Evolutionary conservation across 2,329 filamentous ascomycete genomes (phyloP), one percentile per base, ranked within the genome.

Genomic region (Ampelomyces quisqualis): DNA sequence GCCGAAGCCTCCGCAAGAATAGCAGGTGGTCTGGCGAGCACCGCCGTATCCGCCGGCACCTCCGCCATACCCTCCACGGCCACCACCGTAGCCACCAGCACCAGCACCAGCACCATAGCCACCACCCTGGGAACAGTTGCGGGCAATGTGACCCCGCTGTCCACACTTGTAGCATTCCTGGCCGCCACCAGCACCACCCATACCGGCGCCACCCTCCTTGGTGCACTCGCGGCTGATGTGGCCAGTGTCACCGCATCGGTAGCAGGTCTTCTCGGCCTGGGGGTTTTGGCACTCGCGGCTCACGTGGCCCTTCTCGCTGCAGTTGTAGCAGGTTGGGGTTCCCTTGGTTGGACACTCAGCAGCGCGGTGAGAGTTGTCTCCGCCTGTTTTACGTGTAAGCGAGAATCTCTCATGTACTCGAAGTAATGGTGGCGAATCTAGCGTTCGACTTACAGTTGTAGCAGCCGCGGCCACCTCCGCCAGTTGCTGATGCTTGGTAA

Each of bases 121-220:
- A 45, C 78, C 78, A 45, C 78, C 78, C 74, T 88, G 81, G 64
- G 80, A 77, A 82, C 88, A 93, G 80, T 90, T 90, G 62, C 87
- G 89, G 60, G 93, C 91, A 71, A 97, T 96, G 80, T 97, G 93
- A 47, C 93, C 93, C 56, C 90, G 80, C 77, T 95, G 88, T 51
- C 90, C 90, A 75, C 93, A 98, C 85, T 96, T 96, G 84, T 96
- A 96, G 83, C 90, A 95, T 75, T 95, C 77, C 62, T 73, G 72
- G 50, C 75, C 72, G 44, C 68, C 73, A 34, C 62, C 60, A 31
- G 58, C 73, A 45, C 72, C 75, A 43, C 67, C 64, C 41, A 69
- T 65, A 47, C 70, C 72, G 38, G 75, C 74, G 49, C 73, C 74
- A 73, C 82, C 62, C 43, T 73, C 62, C 55, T 69, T 66, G 47